Evolutionary conservation across 2,329 filamentous ascomycete genomes (phyloP).

Genomic region (Colletotrichum sp.): DNA sequence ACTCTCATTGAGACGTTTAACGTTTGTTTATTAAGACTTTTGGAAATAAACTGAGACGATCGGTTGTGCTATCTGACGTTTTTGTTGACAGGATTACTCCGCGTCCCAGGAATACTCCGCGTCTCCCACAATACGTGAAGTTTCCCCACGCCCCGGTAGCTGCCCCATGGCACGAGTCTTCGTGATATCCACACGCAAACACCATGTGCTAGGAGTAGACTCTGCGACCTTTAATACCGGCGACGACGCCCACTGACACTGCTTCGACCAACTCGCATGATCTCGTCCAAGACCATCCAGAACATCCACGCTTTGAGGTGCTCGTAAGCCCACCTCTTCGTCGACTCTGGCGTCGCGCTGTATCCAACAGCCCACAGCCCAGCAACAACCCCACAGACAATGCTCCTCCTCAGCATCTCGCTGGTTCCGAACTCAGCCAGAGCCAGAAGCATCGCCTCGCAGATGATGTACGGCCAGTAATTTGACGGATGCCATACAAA

Average conservation of each 20-base stretch:
- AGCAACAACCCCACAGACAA: slow-evolving; percentile 20
- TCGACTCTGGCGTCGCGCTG: slow-evolving; percentile 20
- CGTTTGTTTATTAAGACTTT: rapidly evolving
- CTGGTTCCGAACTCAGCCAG: slow-evolving; percentile 24
- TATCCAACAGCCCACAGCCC: slow-evolving; percentile 24
- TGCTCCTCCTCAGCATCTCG: slow-evolving; percentile 21
- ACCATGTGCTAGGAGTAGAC: neutral
- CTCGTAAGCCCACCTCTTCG: slow-evolving; percentile 24
- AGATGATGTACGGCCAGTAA: slow-evolving; percentile 24
- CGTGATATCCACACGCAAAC: neutral
- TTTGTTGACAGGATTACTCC: neutral
- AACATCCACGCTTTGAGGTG: slow-evolving; percentile 24
- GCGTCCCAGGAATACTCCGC: neutral
- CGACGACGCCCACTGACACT: neutral
- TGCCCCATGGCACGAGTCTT: neutral
- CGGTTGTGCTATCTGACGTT: neutral
- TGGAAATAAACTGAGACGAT: neutral
- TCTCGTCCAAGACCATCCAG: slow-evolving; percentile 22
- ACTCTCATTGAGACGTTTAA: neutral
- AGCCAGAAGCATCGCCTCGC: slow-evolving; percentile 23
- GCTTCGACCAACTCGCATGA: slow-evolving; percentile 21
- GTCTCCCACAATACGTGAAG: neutral
- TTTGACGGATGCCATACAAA: slow-evolving; percentile 24
- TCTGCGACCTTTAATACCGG: neutral
- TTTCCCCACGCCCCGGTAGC: neutral